Base-by-base conservation (phyloP, 176 grass and related monocot genomes). In the Carex scoparia region DNA sequence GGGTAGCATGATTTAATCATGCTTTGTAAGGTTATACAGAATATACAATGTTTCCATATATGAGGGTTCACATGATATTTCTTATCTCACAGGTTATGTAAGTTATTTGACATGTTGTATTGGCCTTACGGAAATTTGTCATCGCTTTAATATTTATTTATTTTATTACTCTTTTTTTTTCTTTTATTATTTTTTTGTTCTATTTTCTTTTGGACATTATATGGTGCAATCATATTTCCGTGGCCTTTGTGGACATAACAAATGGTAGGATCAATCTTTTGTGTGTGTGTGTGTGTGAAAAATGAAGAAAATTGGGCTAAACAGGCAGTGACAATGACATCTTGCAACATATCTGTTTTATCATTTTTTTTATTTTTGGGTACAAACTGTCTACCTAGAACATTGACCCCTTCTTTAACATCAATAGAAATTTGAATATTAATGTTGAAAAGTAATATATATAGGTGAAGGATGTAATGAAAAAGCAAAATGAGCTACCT, bases 391-490 rank as follows among this genome's bases (percentile, higher is more conserved):
- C 65, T 37, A 49, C n/a, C 69, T 48, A 23, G 69, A 51, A 75
- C 71, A 53, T 75, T 75, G 23, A 28, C 16, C 10, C 12, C 4
- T 1, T 78, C 30, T 31, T 77, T 30, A 14, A 9, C 54, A 57
- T 27, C 15, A 4, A 57, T 49, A 57, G 1, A 32, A 33, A 57
- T 12, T 31, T 57, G 10, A 56, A 78, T 56, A 28, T 78, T 78
- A 4, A 78, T 78, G 4, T 78, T 51, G 11, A 16, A 16, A 32
- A 32, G 28, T 32, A 57, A 0, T 31, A 46, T 10, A 32, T 90
- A 72, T 88, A 99, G 96, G 93, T 99, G 83, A 99, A 95, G 81
- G 93, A 99, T 90, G 93, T 99, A 38, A 99, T 99, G 96, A 99
- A 95, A 91, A 99, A 99, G 88, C 79, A 99, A 65, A 90, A 92